phyloP scores from a whole-genome alignment of 768 basidiomycete genomes.

The Hydnomerulius pinastri region DNA sequence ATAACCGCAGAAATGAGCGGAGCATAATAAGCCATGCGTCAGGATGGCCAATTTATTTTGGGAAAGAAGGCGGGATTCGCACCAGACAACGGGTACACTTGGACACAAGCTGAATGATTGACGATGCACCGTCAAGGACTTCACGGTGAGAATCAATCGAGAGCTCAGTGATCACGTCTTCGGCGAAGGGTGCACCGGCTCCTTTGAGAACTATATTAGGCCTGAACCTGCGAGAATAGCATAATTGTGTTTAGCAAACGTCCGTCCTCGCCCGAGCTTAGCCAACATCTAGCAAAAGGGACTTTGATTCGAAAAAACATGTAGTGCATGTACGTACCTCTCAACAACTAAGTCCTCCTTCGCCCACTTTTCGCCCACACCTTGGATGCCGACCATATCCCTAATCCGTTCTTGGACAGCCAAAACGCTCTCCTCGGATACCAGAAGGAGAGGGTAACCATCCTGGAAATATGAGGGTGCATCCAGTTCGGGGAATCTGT shows the following conservation, averaged over 20 bases:
- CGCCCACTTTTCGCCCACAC: slow-evolving; percentile 54
- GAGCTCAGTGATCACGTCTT: slow-evolving; percentile 70
- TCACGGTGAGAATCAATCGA: slow-evolving; percentile 42
- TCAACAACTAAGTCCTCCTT: slow-evolving; percentile 53
- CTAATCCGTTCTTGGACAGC: slow-evolving; percentile 52
- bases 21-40: neutral
- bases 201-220: slow-evolving; percentile 76
- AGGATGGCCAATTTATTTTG: slow-evolving; percentile 6
- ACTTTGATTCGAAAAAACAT: slow-evolving; percentile 5
- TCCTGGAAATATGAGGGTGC: slow-evolving; percentile 66
- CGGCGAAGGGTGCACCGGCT: slow-evolving; percentile 64
- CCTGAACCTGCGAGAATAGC: slow-evolving; percentile 53
- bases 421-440: slow-evolving; percentile 65
- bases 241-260: slow-evolving; percentile 7
- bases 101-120: slow-evolving; percentile 57
- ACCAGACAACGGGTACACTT: slow-evolving; percentile 76
- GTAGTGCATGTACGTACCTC: slow-evolving; percentile 42
- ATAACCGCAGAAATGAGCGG: neutral
- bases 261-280: neutral
- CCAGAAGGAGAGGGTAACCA: slow-evolving; percentile 66
- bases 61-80: slow-evolving; percentile 26
- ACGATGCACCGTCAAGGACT: slow-evolving; percentile 13
- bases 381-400: slow-evolving; percentile 48
- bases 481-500: slow-evolving; percentile 56
- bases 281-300: neutral